phyloP scores from a whole-genome alignment of 2,329 filamentous ascomycete genomes.

The Pseudocercospora fijiensis region DNA sequence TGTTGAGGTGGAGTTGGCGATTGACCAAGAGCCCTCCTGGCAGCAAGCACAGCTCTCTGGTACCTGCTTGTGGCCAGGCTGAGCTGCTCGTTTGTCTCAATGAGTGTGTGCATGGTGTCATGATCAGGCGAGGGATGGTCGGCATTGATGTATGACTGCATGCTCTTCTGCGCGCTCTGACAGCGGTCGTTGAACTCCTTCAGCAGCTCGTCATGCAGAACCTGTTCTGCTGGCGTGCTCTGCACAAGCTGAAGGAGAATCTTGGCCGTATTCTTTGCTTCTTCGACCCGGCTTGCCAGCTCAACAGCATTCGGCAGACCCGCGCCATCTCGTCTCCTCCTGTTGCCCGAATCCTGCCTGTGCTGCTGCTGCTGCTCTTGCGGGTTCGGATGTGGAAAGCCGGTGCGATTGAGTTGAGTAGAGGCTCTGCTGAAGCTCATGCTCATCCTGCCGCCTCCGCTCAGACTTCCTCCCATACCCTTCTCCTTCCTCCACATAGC shows the following conservation, averaged over 20 bases:
- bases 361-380: constrained; percentile 1
- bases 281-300: constrained; percentile 78
- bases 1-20: constrained; percentile 25
- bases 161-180: constrained; percentile 72
- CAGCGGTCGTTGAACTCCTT: constrained; percentile 90
- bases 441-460: constrained; percentile 8
- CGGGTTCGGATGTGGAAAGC: constrained; percentile 2
- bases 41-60: constrained; percentile 70
- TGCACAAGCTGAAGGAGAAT: constrained; percentile 89
- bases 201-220: constrained; percentile 81
- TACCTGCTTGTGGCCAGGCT: constrained; percentile 79
- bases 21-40: constrained; percentile 48
- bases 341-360: constrained; percentile 6
- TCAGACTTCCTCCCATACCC: constrained; percentile 42
- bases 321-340: constrained; percentile 10
- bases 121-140: constrained; percentile 82
- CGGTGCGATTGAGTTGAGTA: background rate
- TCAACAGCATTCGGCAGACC: constrained; percentile 67
- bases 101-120: constrained; percentile 87
- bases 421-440: background rate
- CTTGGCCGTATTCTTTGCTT: constrained; percentile 86
- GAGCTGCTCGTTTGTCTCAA: constrained; percentile 91
- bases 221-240: constrained; percentile 73
- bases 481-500: constrained; percentile 92
- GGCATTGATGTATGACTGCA: constrained; percentile 81